phyloP scores from a whole-genome alignment of 805 yeast species.

The Candida verbasci region DNA sequence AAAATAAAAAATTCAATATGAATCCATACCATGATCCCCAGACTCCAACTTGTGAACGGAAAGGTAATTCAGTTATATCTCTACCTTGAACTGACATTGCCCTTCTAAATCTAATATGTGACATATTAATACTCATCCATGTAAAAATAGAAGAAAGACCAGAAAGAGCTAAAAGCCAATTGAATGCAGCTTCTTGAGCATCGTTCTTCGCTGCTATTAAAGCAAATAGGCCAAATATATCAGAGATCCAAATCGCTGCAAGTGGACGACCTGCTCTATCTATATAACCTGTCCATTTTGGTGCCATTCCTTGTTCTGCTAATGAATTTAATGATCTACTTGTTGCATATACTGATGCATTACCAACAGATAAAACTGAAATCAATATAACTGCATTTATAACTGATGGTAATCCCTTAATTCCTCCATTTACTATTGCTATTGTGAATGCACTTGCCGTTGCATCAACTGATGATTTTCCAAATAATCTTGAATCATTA shows the following conservation, averaged over 20 bases:
- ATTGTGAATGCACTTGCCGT: slow-evolving; percentile 77
- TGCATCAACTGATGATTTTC: slow-evolving; percentile 49
- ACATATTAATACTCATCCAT: slow-evolving; percentile 57
- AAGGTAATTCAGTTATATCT: slow-evolving; percentile 48
- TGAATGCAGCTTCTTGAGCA: slow-evolving; percentile 51
- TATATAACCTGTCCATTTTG: slow-evolving; percentile 53
- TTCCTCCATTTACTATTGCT: slow-evolving; percentile 62
- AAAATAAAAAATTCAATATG: slow-evolving; percentile 43
- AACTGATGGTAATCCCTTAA: slow-evolving; percentile 58
- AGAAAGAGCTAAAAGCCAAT: slow-evolving; percentile 63
- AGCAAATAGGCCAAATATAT: slow-evolving; percentile 56
- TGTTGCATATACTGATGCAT: slow-evolving; percentile 65
- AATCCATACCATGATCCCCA: slow-evolving; percentile 52
- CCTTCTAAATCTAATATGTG: slow-evolving; percentile 57
- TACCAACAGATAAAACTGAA: slow-evolving; percentile 68
- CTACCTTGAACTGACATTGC: slow-evolving; percentile 55
- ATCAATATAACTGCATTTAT: slow-evolving; percentile 66
- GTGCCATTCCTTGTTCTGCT: slow-evolving; percentile 61
- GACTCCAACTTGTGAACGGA: slow-evolving; percentile 46
- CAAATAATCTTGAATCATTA: slow-evolving; percentile 25
- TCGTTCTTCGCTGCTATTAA: slow-evolving; percentile 54
- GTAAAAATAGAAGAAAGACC: slow-evolving; percentile 60
- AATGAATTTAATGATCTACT: slow-evolving; percentile 64
- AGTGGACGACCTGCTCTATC: slow-evolving; percentile 69
- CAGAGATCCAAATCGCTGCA: slow-evolving; percentile 48